These are phyloP conservation scores for Eucalyptus sp. DNA, from an alignment of 345 rosid genomes.

Conservation along the genomic window DNA sequence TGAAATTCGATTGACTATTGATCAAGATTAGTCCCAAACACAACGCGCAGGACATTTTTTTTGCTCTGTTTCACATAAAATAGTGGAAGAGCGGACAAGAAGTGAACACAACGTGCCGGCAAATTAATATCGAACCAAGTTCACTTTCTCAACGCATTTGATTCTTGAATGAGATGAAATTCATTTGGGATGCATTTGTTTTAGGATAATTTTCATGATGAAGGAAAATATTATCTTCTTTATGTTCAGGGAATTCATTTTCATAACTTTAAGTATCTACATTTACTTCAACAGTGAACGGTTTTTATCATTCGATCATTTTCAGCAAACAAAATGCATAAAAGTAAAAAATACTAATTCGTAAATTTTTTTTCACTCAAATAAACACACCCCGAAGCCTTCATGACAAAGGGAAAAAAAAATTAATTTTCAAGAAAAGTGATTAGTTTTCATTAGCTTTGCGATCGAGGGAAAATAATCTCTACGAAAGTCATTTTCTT, in stretches of 20 bases:
- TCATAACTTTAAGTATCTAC: not conserved
- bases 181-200: not conserved
- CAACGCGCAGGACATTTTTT: too few species aligned
- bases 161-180: not conserved
- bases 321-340: not conserved
- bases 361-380: rapidly evolving
- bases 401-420: not conserved
- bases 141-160: not conserved
- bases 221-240: not conserved
- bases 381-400: too few species aligned
- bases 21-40: too few species aligned
- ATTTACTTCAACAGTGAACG: not conserved
- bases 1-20: too few species aligned
- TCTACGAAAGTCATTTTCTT: not conserved
- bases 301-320: rapidly evolving
- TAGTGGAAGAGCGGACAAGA: too few species aligned
- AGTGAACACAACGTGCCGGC: too few species aligned
- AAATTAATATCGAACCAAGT: not conserved
- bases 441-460: not conserved
- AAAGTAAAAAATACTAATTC: not conserved
- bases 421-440: not conserved
- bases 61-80: too few species aligned
- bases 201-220: not conserved
- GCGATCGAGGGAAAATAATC: rapidly evolving
- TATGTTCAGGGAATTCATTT: not conserved